Conservation (phyloP, 148 eudicot genomes). For the Amaranthus hypochondriacus region DNA sequence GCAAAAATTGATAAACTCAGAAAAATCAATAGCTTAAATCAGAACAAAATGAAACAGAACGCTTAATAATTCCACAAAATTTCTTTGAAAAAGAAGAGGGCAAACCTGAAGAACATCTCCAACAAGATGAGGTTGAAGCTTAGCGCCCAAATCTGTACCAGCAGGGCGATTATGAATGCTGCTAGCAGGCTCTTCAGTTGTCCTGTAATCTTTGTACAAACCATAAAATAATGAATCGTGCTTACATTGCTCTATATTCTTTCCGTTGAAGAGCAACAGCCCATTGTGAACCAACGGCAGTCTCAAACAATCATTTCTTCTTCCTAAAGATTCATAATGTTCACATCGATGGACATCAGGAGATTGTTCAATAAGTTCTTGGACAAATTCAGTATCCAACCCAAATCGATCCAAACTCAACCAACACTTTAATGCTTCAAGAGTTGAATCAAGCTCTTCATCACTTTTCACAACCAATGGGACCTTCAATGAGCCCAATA, state of each 20-base stretch:
- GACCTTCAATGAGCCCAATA: constrained; percentile 31
- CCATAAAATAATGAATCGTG: constrained; percentile 30
- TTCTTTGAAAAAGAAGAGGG: background rate
- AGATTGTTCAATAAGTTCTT: constrained; percentile 51
- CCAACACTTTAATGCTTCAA: constrained; percentile 43
- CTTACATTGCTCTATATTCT: constrained; percentile 28
- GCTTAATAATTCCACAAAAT: background rate
- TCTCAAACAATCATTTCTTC: constrained; percentile 33
- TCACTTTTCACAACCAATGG: constrained; percentile 33
- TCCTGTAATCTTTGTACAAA: constrained; percentile 30
- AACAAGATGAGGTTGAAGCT: constrained; percentile 44
- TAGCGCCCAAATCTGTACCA: constrained; percentile 43
- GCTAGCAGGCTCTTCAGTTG: constrained; percentile 10
- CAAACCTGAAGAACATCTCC: constrained; percentile 64
- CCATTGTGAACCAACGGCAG: constrained; percentile 52
- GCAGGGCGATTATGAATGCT: constrained; percentile 26
- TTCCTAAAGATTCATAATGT: constrained; percentile 35
- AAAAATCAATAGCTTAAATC: background rate
- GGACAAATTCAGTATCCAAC: constrained; percentile 61
- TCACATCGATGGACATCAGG: constrained; percentile 41
- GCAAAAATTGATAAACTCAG: constrained; percentile 5
- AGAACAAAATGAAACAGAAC: background rate
- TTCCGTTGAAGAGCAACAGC: constrained; percentile 37
- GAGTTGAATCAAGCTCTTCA: constrained; percentile 31
- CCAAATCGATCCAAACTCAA: constrained; percentile 64